Percentiles rank a stretch among this genome's conserved stretches.
phyloP scores from a whole-genome alignment of 2,329 filamentous ascomycete genomes.

The Cadophora gregata region DNA sequence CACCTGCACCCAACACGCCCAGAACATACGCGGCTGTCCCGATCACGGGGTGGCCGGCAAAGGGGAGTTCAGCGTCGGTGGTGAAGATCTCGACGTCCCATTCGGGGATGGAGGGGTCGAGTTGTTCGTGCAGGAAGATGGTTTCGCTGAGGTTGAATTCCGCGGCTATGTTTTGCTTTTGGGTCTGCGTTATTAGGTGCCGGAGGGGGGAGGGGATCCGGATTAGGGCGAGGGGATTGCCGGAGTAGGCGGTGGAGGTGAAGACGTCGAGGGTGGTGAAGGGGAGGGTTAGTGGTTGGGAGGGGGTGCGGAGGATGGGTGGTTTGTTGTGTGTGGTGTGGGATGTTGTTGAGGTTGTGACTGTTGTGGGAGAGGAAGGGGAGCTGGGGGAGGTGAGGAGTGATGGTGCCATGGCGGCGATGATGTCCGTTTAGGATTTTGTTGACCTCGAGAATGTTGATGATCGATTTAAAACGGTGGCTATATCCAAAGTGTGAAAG shows the following conservation, averaged over 20 bases:
- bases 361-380: background rate
- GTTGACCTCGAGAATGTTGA: background rate
- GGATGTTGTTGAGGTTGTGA: background rate
- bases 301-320: background rate
- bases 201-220: constrained; percentile 52
- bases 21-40: constrained; percentile 60
- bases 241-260: constrained; percentile 56
- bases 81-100: constrained; percentile 65
- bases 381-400: background rate
- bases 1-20: background rate
- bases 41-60: constrained; percentile 67
- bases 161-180: constrained; percentile 63
- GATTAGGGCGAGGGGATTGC: constrained; percentile 67
- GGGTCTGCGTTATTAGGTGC: constrained; percentile 52
- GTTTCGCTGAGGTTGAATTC: constrained; percentile 72
- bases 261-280: constrained; percentile 65
- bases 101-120: constrained; percentile 44
- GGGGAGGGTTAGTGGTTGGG: constrained; percentile 28
- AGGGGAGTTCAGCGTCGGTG: constrained; percentile 57
- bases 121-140: constrained; percentile 59
- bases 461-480: background rate
- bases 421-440: background rate
- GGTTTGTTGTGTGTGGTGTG: constrained; percentile 8
- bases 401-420: constrained; percentile 4
- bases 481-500: background rate